These are phyloP conservation scores for Aureococcus anophagefferens DNA, from an alignment of 108 stramenopile genomes.

Conservation along the genomic window DNA sequence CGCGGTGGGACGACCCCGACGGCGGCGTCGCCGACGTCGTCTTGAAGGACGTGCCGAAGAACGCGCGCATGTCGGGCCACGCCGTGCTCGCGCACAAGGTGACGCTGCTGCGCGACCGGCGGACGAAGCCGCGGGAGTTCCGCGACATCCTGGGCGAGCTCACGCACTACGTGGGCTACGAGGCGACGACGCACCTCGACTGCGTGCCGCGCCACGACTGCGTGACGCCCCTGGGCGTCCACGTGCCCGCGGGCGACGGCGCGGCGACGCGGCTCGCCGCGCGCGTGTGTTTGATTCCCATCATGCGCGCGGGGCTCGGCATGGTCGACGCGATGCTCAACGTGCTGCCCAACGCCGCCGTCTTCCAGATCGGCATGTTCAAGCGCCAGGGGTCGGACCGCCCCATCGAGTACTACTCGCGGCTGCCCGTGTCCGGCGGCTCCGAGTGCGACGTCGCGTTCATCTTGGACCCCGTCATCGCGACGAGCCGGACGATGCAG, in stretches of 20 bases:
- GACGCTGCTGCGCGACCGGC: slow-evolving; percentile 35
- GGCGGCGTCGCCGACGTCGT: not conserved
- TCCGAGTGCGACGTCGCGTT: slow-evolving; percentile 64
- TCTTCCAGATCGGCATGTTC: slow-evolving; percentile 98
- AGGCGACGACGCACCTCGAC: slow-evolving; percentile 50
- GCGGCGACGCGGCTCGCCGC: slow-evolving; percentile 7
- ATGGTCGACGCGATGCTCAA: slow-evolving; percentile 94
- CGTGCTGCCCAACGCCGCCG: slow-evolving; percentile 73
- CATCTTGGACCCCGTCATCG: slow-evolving; percentile 86
- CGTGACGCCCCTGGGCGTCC: slow-evolving; percentile 5
- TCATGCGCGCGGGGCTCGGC: slow-evolving; percentile 81
- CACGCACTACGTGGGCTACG: slow-evolving; percentile 93
- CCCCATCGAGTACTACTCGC: slow-evolving; percentile 94
- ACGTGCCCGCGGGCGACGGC: not conserved
- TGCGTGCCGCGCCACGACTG: not conserved
- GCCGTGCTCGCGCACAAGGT: slow-evolving; percentile 33
- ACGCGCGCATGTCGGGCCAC: slow-evolving; percentile 1
- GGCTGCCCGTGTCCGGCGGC: slow-evolving; percentile 67
- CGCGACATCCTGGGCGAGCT: slow-evolving; percentile 76
- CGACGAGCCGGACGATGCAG: slow-evolving; percentile 70
- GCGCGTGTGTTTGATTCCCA: slow-evolving; percentile 76
- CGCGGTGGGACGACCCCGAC: not conserved
- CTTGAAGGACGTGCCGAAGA: slow-evolving; percentile 6
- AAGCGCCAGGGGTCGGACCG: slow-evolving; percentile 18
- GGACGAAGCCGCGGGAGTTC: slow-evolving; percentile 66